Evolutionary conservation across 1,139 yeast genomes (phyloP), one percentile per base, ranked within the genome.

Genomic region (Lodderomyces margitis): DNA sequence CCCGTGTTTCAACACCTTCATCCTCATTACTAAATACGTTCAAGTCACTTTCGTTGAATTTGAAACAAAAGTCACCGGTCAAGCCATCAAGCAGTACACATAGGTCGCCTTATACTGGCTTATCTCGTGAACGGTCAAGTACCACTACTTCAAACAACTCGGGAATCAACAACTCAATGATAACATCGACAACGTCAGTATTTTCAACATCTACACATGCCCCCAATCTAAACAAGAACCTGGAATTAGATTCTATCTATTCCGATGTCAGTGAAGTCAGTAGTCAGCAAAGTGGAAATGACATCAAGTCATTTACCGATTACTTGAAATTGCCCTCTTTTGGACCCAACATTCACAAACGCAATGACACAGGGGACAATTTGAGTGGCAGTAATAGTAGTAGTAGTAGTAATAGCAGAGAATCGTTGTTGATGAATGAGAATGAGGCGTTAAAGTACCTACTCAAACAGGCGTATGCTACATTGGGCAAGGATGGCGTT

Each of bases 221-320:
- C 16, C 3, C 10, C 32, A 8, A n/a, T n/a, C n/a, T 31, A 41
- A 32, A 31, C 34, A 32, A 36, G 27, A 21, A 36, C 27, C 34
- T 28, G 5, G 70, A 64, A 41, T 40, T 55, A 25, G 69, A 63
- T n/a, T 63, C 68, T 1, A 58, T 64, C 10, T 64, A 62, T 45
- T 63, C 69, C 1, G 64, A 59, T 24, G 45, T 52, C 28, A 58
- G 61, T 42, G 62, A 56, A 11, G 63, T 58, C 28, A 46, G 52
- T 30, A 58, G 61, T 41, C 61, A 56, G 10, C 30, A 19, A 5
- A 27, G 25, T 31, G 16, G 28, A 5, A 21, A 11, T 15, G 36
- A 38, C 12, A 10, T 27, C 12, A 57, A 57, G 40, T 45, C 60
- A 11, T 56, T 59, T 35, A 47, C 55, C 6, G 64, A 60, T 34